Percentiles rank a stretch among this genome's conserved stretches.
Evolutionary conservation across 164 flowering plant genomes (phyloP).

Genomic region (Stephania yunnanensis): DNA sequence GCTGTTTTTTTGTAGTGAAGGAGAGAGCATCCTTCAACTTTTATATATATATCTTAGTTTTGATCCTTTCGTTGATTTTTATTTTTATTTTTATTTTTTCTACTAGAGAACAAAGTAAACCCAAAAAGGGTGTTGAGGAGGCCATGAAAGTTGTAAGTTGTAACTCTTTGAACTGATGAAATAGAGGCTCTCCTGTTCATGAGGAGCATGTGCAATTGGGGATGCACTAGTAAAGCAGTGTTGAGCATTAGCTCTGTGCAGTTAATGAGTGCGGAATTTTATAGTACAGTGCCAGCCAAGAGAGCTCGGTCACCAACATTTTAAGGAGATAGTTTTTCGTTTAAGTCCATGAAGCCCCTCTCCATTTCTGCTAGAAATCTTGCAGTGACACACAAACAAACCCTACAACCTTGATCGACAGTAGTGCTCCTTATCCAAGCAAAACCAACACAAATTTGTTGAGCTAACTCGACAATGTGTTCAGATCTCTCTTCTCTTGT

Average conservation of each 20-base stretch:
- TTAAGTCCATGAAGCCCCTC: background rate
- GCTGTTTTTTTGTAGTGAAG: too few species aligned
- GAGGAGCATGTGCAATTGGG: constrained; percentile 3
- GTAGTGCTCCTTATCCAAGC: background rate
- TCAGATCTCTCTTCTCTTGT: background rate
- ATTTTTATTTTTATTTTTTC: too few species aligned
- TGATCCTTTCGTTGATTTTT: too few species aligned
- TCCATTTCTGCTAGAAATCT: constrained; percentile 4
- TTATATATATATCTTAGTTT: too few species aligned
- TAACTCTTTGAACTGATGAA: too few species aligned
- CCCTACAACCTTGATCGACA: background rate
- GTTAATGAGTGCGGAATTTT: constrained; percentile 4
- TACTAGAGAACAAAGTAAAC: background rate
- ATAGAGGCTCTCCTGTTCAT: background rate
- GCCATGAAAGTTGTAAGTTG: background rate
- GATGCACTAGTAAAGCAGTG: background rate
- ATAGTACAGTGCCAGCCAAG: constrained; percentile 11
- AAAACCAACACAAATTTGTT: background rate
- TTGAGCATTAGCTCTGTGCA: constrained; percentile 2
- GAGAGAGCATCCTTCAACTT: too few species aligned
- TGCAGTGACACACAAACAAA: background rate
- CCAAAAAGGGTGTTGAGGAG: background rate
- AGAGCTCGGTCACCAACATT: constrained; percentile 5
- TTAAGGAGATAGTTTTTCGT: background rate
- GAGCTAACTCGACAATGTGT: background rate